Evolutionary conservation across 352 stramenopile genomes (phyloP).

Genomic region (Phytophthora pluvialis): DNA sequence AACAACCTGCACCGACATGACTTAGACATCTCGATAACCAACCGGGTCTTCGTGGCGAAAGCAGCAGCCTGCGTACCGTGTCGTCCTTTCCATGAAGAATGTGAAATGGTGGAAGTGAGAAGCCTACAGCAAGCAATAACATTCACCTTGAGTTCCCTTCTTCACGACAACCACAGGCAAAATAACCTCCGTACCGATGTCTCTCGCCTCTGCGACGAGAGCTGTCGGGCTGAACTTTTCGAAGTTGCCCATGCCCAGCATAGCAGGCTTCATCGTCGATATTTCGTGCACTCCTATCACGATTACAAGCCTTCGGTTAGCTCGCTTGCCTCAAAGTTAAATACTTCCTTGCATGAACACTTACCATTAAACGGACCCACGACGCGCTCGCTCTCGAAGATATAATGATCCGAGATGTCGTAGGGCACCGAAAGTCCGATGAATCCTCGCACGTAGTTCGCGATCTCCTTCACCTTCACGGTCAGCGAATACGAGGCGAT

Average conservation of each 20-base stretch:
- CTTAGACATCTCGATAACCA: background rate
- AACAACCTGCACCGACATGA: conserved; percentile 45
- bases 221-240: conserved; percentile 54
- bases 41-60: background rate
- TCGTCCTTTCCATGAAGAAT: conserved; percentile 69
- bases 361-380: conserved; percentile 59
- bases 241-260: conserved; percentile 70
- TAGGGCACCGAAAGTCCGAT: conserved; percentile 73
- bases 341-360: background rate
- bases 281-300: conserved; percentile 68
- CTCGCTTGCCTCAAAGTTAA: background rate
- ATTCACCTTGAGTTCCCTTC: background rate
- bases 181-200: conserved; percentile 22
- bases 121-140: conserved; percentile 24
- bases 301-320: background rate
- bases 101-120: conserved; percentile 54
- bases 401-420: conserved; percentile 81
- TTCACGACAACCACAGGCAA: background rate
- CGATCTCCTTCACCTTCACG: conserved; percentile 40
- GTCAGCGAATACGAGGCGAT: background rate
- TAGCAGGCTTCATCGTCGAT: conserved; percentile 78
- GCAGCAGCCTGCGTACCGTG: conserved; percentile 23
- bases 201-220: conserved; percentile 37
- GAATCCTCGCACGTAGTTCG: conserved; percentile 52
- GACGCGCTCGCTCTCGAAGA: conserved; percentile 64